Base-by-base conservation (phyloP, 768 basidiomycete genomes). In the Coprinopsis strossmayeri region DNA sequence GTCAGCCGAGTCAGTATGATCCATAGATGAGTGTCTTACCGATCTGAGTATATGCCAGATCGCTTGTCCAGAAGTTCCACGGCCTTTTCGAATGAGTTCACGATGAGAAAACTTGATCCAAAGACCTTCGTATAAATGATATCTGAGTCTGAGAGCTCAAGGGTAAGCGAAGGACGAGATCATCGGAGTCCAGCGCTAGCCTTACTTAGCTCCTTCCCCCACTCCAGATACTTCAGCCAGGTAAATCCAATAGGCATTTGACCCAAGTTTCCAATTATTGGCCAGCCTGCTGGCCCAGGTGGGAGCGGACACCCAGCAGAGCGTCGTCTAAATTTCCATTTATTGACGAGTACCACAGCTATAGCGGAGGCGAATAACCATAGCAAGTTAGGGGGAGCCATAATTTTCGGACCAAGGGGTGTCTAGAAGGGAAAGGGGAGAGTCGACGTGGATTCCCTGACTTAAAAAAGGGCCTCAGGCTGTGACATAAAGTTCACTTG, bases 61-160 rank as follows among this genome's bases (percentile, higher is more conserved):
- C 55, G 38, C 20, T 46, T 53, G 12, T 49, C 55, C 7, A 56
- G 20, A n/a, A 56, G 52, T 2, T 48, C 49, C 2, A 20, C n/a
- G 15, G 46, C 51, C 20, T 43, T 46, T 1, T 49, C 30, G 15
- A 45, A 9, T n/a, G 48, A 44, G 40, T 52, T 42, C 9, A 55
- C 20, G 15, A 55, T 25, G 10, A 55, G 5, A 3, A 50, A 45
- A 9, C 34, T n/a, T 5, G 2, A 28, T 7, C 49, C 49, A 23
- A 46, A 15, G 4, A 42, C 44, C 4, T 45, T 42, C 3, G 45
- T 18, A 13, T 53, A 47, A 3, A 55, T 41, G 10, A 53, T 49
- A 21, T 47, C 11, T 48, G 40, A 42, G 23, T 42, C 40, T 42
- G 24, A 9, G 5, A 42, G 17, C 25, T 9, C 11, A 24, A 23